Evolutionary conservation across 2,329 filamentous ascomycete species (phyloP).

Genomic region (Tolypocladium nubicola): DNA sequence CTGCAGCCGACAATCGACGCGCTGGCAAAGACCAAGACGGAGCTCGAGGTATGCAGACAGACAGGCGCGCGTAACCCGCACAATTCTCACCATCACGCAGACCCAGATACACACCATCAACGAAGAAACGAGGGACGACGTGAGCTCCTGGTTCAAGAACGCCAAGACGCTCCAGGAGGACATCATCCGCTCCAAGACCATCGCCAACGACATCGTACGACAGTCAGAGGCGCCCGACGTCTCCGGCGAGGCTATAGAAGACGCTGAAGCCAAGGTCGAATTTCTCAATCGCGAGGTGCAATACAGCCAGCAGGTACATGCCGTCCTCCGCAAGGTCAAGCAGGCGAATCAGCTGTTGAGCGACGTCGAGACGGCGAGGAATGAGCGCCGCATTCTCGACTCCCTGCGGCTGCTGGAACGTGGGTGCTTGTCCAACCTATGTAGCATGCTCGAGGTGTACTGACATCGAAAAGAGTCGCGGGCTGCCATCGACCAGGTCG

Average conservation of each 20-base stretch:
- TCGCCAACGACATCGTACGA: constrained; percentile 71
- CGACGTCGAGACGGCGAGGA: constrained; percentile 46
- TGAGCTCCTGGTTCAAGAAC: constrained; percentile 77
- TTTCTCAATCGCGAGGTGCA: constrained; percentile 47
- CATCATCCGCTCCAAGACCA: constrained; percentile 67
- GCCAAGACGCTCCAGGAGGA: constrained; percentile 78
- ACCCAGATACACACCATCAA: constrained; percentile 66
- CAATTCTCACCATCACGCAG: constrained; percentile 10
- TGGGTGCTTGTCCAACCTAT: constrained; percentile 18
- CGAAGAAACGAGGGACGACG: constrained; percentile 64
- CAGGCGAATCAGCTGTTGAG: constrained; percentile 51
- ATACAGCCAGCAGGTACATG: constrained; percentile 47
- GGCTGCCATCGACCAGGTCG: constrained; percentile 46
- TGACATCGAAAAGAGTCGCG: constrained; percentile 36
- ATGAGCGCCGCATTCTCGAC: constrained; percentile 45
- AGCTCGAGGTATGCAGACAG: constrained; percentile 25
- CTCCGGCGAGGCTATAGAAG: constrained; percentile 39
- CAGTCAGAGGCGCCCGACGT: constrained; percentile 56
- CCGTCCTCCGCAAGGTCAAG: constrained; percentile 39
- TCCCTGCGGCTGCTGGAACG: constrained; percentile 46
- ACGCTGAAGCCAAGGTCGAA: constrained; percentile 42
- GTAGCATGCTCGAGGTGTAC: background rate
- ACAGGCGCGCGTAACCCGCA: background rate
- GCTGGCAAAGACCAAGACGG: constrained; percentile 22
- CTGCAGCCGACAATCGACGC: constrained; percentile 28